Base-by-base conservation (phyloP, 225 moss, liverwort and hornwort species). In the Polytrichum commune region DNA sequence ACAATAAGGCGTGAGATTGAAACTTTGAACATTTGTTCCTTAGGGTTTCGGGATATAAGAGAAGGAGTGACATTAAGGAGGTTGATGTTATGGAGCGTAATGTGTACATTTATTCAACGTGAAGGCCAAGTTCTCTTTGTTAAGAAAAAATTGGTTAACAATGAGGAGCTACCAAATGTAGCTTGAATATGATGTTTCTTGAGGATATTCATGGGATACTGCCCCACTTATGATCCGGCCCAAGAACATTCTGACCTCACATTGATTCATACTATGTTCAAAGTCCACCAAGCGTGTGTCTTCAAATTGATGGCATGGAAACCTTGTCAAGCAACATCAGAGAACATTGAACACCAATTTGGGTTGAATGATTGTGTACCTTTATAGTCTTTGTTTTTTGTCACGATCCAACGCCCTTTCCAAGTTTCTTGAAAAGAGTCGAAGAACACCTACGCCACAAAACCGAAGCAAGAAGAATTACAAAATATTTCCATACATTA, bases 321-420 rank as follows among this genome's bases (percentile, higher is more conserved):
- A 3, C 25, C 7, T 19, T 16, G 0, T 18, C n/a, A 27, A 29
- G 10, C 26, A 18, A 18, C 19, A 6, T 27, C 4, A 8, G 46
- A 46, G 46, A 16, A 13, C 46, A 4, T 30, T 30, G 30, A 46
- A 16, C 46, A 46, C 4, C 46, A 46, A 46, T 13, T 46, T 46
- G 46, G 46, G 46, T 46, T 46, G 46, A 46, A 13, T 62, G 1
- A 10, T 7, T 13, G 18, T 25, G 6, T 35, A 79, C 83, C 83
- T 79, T 55, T 74, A 28, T 83, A 80, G 2, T 75, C 69, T 7
- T 9, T 35, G 23, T 63, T 60, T 67, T 70, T 77, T 7, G 80
- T 61, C 10, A 70, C 75, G 70, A 66, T 18, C 84, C 84, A 84
- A 20, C 63, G 84, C 1, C 73, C 80, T 72, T 73, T 81, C 77